phyloP scores from a whole-genome alignment of 257 asterid species.

The Prunella vulgaris region DNA sequence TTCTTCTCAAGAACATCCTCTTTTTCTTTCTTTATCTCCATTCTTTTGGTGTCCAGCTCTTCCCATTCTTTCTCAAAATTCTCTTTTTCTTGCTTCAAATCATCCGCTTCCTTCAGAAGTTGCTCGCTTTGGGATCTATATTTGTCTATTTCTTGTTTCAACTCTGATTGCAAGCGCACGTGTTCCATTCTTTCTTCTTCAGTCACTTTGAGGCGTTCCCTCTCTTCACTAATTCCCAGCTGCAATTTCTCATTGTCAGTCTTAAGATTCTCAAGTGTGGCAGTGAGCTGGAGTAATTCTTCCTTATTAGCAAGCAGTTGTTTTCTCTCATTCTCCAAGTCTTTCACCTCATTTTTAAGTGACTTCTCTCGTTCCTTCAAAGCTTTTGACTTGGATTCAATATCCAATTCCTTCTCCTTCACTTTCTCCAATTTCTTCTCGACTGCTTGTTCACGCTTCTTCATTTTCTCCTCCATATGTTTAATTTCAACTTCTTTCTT shows the following conservation, averaged over 20 bases:
- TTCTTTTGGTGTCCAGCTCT: constrained; percentile 73
- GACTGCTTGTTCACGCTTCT: constrained; percentile 72
- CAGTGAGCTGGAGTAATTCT: constrained; percentile 47
- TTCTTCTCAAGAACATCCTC: constrained; percentile 52
- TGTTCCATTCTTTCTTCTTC: constrained; percentile 79
- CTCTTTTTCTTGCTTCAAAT: constrained; percentile 77
- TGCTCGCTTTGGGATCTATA: constrained; percentile 62
- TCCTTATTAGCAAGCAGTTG: constrained; percentile 56
- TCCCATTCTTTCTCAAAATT: constrained; percentile 97
- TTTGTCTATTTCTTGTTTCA: constrained; percentile 83
- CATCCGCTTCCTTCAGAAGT: constrained; percentile 68
- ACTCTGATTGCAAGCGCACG: constrained; percentile 64
- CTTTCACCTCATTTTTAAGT: constrained; percentile 58
- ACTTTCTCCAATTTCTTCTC: constrained; percentile 74
- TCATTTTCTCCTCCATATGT: constrained; percentile 86
- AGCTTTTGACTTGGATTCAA: constrained; percentile 59
- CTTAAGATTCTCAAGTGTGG: constrained; percentile 64
- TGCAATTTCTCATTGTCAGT: constrained; percentile 55
- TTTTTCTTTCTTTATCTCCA: constrained; percentile 57
- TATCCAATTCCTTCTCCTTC: constrained; percentile 63
- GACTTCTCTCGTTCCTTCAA: constrained; percentile 77
- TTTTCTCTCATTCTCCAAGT: constrained; percentile 57
- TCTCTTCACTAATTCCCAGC: constrained; percentile 49
- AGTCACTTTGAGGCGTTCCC: constrained; percentile 68
- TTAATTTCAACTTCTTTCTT: constrained; percentile 73